These are phyloP conservation scores for Pisolithus albus DNA, from an alignment of 768 basidiomycete species.

Conservation along the genomic window DNA sequence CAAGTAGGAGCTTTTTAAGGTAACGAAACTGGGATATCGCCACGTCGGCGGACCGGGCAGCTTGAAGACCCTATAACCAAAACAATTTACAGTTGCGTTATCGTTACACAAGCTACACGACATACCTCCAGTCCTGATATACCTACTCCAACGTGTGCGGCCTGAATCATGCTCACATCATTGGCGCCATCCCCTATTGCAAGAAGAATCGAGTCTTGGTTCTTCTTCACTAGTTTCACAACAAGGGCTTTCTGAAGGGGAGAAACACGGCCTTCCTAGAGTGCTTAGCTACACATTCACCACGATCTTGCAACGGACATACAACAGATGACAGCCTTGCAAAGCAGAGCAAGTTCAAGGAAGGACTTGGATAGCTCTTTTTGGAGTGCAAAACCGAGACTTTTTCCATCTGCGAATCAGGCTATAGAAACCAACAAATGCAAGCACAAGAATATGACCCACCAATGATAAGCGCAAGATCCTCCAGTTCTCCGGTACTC, in stretches of 20 bases:
- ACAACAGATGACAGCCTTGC: slow-evolving; percentile 99
- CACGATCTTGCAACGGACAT: neutral
- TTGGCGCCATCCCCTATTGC: slow-evolving; percentile 98
- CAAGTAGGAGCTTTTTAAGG: slow-evolving; percentile 89
- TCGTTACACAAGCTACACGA: neutral
- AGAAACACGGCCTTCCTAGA: slow-evolving; percentile 77
- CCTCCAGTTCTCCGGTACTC: slow-evolving; percentile 87
- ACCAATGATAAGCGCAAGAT: slow-evolving; percentile 94
- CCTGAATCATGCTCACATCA: slow-evolving; percentile 99
- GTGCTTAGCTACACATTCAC: no score
- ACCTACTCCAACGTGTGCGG: slow-evolving; percentile 94
- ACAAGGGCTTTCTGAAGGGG: slow-evolving; percentile 96
- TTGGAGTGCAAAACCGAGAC: slow-evolving; percentile 85
- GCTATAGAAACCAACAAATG: neutral
- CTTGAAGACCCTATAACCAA: slow-evolving; percentile 77
- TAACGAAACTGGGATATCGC: slow-evolving; percentile 97
- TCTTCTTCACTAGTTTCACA: slow-evolving; percentile 98
- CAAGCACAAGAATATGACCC: slow-evolving; percentile 11
- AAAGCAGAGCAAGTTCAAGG: slow-evolving; percentile 93
- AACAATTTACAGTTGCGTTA: neutral
- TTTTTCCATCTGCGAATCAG: slow-evolving; percentile 74
- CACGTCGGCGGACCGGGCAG: slow-evolving; percentile 94
- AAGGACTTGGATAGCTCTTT: slow-evolving; percentile 87
- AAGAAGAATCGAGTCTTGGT: slow-evolving; percentile 85
- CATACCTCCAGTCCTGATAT: slow-evolving; percentile 93